Percentiles rank a stretch among this genome's conserved stretches.
phyloP scores from a whole-genome alignment of 306 rosid genomes.

The Carpinus viminea region DNA sequence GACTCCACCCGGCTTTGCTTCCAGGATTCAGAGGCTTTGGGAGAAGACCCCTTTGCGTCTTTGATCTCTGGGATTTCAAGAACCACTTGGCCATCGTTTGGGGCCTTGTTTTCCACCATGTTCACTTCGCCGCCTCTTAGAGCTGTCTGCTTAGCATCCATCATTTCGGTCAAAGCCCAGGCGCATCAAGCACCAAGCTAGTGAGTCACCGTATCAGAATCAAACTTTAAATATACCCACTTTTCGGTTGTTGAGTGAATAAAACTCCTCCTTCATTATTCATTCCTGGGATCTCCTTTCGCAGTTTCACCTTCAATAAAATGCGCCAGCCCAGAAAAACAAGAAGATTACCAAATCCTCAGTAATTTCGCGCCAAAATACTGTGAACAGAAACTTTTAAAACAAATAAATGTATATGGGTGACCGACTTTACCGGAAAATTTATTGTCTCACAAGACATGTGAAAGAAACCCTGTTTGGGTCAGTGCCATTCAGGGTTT shows the following conservation, averaged over 20 bases:
- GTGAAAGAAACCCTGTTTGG: too few species aligned
- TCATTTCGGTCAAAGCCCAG: conserved; percentile 15
- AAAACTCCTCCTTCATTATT: too few species aligned
- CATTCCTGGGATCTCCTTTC: too few species aligned
- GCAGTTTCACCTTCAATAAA: too few species aligned
- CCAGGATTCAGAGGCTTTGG: conserved; percentile 27
- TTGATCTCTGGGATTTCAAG: conserved; percentile 46
- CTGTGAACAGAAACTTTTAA: too few species aligned
- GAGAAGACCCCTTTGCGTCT: conserved; percentile 33
- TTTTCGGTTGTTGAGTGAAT: not conserved
- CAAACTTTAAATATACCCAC: not conserved
- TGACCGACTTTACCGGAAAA: too few species aligned
- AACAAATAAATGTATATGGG: too few species aligned
- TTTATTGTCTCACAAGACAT: too few species aligned
- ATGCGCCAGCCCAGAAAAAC: too few species aligned
- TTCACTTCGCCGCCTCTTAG: conserved; percentile 39
- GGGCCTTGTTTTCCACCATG: conserved; percentile 58
- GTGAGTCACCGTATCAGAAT: not conserved
- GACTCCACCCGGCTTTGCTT: conserved; percentile 32
- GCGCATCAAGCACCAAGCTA: not conserved
- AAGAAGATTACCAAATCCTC: too few species aligned
- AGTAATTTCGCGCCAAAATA: too few species aligned
- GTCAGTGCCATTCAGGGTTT: too few species aligned
- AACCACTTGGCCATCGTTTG: conserved; percentile 45
- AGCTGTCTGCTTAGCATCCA: conserved; percentile 41